A percentile compares a stretch with the other conserved stretches of the same genome.
phyloP scores from a whole-genome alignment of 1,284 basidiomycete species.

The Leccinum huronense region DNA sequence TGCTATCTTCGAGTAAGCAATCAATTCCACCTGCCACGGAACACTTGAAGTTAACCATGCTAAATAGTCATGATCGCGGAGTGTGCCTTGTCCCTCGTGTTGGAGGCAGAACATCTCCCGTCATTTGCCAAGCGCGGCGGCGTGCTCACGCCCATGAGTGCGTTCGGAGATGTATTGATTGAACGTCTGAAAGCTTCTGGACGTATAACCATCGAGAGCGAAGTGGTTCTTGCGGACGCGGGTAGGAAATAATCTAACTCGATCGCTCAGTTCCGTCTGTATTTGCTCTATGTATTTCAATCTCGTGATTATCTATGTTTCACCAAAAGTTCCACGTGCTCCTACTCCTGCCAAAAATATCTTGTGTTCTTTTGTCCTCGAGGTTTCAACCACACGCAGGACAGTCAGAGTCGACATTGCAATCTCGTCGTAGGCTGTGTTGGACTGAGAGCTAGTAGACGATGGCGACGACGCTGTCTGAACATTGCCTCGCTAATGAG shows the following conservation, averaged over 20 bases:
- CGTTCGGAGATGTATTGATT: conserved; percentile 71
- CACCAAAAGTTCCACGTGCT: neutral
- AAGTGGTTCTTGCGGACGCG: conserved; percentile 34
- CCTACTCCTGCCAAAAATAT: neutral
- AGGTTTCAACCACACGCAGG: neutral
- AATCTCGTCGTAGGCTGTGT: neutral
- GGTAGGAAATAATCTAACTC: conserved; percentile 11
- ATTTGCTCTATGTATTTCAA: conserved; percentile 3
- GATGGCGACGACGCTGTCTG: neutral
- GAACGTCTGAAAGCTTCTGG: conserved; percentile 59
- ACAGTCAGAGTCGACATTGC: neutral
- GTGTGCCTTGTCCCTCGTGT: conserved; percentile 65
- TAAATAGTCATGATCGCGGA: conserved; percentile 72
- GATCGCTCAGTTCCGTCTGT: neutral
- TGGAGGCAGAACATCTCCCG: conserved; percentile 53
- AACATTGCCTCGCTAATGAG: conserved; percentile 11
- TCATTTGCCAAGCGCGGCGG: conserved; percentile 63
- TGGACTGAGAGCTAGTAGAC: neutral
- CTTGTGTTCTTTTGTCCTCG: neutral
- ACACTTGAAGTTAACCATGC: conserved; percentile 9
- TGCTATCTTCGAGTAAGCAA: conserved; percentile 58
- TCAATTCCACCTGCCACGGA: neutral
- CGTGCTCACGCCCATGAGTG: conserved; percentile 74
- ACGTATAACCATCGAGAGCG: conserved; percentile 54
- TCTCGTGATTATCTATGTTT: neutral